A percentile compares a stretch with the other conserved stretches of the same genome.
These are phyloP conservation scores for Plasmodium chabaudi DNA, from an alignment of 169 alveolate species.

Conservation along the genomic window DNA sequence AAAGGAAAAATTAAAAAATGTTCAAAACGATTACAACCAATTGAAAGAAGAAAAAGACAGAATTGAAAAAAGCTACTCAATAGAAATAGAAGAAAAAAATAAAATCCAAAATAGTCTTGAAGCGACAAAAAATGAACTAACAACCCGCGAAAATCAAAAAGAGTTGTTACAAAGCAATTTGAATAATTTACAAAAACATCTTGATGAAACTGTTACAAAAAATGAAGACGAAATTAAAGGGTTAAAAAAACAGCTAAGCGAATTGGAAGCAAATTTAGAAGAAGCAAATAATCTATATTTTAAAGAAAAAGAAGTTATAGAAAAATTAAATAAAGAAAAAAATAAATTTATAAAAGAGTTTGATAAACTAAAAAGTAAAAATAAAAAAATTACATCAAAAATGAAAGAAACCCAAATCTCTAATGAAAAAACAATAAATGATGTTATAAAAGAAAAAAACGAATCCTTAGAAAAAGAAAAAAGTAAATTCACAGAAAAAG, in stretches of 20 bases:
- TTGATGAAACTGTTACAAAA: background rate
- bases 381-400: slow-evolving; percentile 53
- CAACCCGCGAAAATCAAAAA: background rate
- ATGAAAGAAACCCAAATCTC: slow-evolving; percentile 38
- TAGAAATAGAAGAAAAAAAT: slow-evolving; percentile 19
- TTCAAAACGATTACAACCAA: slow-evolving; percentile 18
- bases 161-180: background rate
- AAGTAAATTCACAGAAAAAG: slow-evolving; percentile 24
- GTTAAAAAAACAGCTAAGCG: slow-evolving; percentile 9
- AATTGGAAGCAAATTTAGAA: slow-evolving; percentile 20
- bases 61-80: background rate
- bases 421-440: slow-evolving; percentile 10
- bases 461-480: slow-evolving; percentile 38
- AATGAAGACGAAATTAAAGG: slow-evolving; percentile 19
- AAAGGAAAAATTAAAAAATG: background rate
- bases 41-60: slow-evolving; percentile 27
- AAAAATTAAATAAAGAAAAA: slow-evolving; percentile 41
- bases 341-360: slow-evolving; percentile 56
- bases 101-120: slow-evolving; percentile 13
- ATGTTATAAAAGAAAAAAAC: slow-evolving; percentile 36
- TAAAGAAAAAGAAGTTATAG: slow-evolving; percentile 64
- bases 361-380: slow-evolving; percentile 45
- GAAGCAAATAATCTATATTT: slow-evolving; percentile 18
- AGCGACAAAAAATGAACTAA: slow-evolving; percentile 14
- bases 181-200: slow-evolving; percentile 8